Conservation (phyloP, 2,329 filamentous ascomycete genomes). For the Stenocarpella maydis region DNA sequence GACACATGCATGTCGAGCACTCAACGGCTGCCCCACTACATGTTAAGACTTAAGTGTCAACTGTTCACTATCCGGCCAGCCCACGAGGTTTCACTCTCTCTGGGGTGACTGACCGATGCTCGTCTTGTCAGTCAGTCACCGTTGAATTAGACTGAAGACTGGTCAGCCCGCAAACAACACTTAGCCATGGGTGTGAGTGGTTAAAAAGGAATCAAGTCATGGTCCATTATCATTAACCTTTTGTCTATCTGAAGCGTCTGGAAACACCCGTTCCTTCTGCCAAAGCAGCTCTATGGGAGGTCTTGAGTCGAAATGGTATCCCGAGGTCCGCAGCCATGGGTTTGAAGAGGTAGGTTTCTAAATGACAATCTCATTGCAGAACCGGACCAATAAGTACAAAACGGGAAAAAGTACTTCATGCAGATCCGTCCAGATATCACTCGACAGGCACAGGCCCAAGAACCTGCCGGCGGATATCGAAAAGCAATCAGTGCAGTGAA, state of each 20-base stretch:
- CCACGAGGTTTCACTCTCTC: not conserved
- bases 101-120: not conserved
- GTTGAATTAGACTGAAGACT: too few relatives aligned
- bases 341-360: conserved; percentile 22
- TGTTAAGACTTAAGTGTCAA: not conserved
- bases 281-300: conserved; percentile 26
- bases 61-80: not conserved
- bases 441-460: conserved; percentile 26
- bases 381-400: conserved; percentile 34
- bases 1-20: too few relatives aligned
- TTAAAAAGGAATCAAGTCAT: not conserved
- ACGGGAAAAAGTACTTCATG: conserved; percentile 30
- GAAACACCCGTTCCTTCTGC: conserved; percentile 22
- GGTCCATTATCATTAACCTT: conserved; percentile 31
- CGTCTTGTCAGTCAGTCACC: too few relatives aligned
- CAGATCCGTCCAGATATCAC: conserved; percentile 34
- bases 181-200: not conserved
- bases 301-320: conserved; percentile 14
- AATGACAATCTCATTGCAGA: conserved; percentile 34
- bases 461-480: conserved; percentile 31
- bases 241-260: conserved; percentile 29
- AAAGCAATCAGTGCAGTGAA: conserved; percentile 36
- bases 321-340: conserved; percentile 1
- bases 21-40: conserved; percentile 2
- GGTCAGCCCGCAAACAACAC: too few relatives aligned